Evolutionary conservation across 768 basidiomycete genomes (phyloP).

Genomic region (Tephrocybe sp.): DNA sequence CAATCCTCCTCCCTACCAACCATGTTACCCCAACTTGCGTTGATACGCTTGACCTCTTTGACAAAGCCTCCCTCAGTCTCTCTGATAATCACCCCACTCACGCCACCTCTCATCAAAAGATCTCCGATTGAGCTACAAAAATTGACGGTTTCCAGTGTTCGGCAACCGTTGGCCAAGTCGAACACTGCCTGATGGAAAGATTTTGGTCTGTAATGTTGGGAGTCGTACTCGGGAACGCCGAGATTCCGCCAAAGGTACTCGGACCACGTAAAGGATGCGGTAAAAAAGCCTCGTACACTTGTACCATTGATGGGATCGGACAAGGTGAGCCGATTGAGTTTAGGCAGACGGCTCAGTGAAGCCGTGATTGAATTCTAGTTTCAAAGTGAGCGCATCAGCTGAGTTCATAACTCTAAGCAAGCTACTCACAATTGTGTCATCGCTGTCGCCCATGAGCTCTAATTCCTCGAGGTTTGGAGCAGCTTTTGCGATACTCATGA

Average conservation of each 20-base stretch:
- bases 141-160: conserved; percentile 5
- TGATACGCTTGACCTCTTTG: background rate
- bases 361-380: background rate
- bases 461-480: conserved; percentile 9
- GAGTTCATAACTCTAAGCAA: background rate
- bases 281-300: background rate
- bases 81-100: conserved; percentile 6
- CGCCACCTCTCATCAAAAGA: background rate
- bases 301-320: background rate
- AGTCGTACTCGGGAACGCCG: background rate
- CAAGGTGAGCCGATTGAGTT: background rate
- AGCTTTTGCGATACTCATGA: conserved; percentile 6
- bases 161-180: conserved; percentile 10
- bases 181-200: conserved; percentile 2
- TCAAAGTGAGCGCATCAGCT: background rate
- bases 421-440: conserved; percentile 5
- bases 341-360: conserved; percentile 2
- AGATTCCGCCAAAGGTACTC: background rate
- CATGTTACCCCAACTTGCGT: conserved; percentile 10
- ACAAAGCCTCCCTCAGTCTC: conserved; percentile 3
- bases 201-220: background rate
- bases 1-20: conserved; percentile 9
- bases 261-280: background rate
- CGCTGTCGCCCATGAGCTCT: conserved; percentile 12
- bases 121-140: background rate